These are phyloP conservation scores for Wickerhamomyces mucosus DNA, from an alignment of 805 yeast species.

Conservation along the genomic window DNA sequence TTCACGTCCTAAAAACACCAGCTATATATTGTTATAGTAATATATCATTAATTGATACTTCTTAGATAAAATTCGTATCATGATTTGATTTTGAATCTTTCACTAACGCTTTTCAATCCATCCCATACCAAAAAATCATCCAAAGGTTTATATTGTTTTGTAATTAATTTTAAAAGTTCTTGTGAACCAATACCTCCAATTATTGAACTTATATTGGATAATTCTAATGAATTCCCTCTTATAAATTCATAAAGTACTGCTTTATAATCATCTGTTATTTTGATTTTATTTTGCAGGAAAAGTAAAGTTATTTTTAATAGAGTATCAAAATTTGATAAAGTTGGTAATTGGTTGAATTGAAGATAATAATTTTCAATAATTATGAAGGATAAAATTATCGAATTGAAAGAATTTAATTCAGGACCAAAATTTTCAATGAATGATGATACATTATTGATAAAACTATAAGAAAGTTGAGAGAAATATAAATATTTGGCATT, in stretches of 20 bases:
- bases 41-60: no score
- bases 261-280: constrained; percentile 24
- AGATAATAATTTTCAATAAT: constrained; percentile 6
- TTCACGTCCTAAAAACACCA: no score
- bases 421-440: background rate
- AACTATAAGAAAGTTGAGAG: constrained; percentile 2
- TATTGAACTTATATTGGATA: constrained; percentile 54
- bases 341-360: constrained; percentile 6
- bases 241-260: constrained; percentile 33
- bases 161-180: constrained; percentile 67
- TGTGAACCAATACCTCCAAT: constrained; percentile 85
- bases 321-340: background rate
- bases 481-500: constrained; percentile 39
- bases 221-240: constrained; percentile 31
- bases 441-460: background rate
- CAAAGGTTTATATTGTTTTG: constrained; percentile 74
- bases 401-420: background rate
- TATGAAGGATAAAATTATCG: constrained; percentile 12
- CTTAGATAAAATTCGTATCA: no score
- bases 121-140: constrained; percentile 65
- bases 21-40: no score
- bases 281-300: background rate
- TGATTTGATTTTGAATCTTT: constrained; percentile 6
- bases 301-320: constrained; percentile 2
- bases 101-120: constrained; percentile 49